A percentile compares a stretch with the other conserved stretches of the same genome.
Evolutionary conservation across 108 stramenopile species (phyloP).

Genomic region (Cyclotella kingstonii): DNA sequence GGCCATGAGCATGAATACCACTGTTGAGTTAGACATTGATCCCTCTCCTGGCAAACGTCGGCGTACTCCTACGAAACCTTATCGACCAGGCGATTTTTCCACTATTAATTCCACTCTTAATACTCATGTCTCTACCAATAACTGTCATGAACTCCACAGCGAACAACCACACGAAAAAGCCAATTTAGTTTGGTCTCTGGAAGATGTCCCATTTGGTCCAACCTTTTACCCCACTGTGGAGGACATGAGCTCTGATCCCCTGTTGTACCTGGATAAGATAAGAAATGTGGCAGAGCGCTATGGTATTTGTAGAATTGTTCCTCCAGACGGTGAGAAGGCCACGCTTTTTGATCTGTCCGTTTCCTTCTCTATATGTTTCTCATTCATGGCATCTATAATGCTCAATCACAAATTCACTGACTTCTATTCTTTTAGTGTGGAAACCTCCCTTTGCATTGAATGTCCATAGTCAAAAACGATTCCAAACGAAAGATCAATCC

Average conservation of each 20-base stretch:
- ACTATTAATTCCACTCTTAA: too few relatives aligned
- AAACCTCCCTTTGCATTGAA: conserved; percentile 58
- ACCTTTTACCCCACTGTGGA: conserved; percentile 82
- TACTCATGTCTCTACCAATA: too few relatives aligned
- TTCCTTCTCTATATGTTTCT: not conserved
- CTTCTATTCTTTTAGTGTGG: conserved; percentile 32
- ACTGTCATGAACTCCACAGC: too few relatives aligned
- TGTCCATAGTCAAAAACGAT: conserved; percentile 55
- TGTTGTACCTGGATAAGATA: conserved; percentile 88
- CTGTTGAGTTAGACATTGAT: too few relatives aligned
- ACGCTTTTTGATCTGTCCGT: conserved; percentile 4
- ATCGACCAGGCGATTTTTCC: too few relatives aligned
- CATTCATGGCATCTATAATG: not conserved
- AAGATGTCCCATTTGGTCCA: conserved; percentile 66
- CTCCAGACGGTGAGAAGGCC: conserved; percentile 86
- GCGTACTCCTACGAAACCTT: too few relatives aligned
- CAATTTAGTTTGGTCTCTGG: not conserved
- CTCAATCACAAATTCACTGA: conserved; percentile 3
- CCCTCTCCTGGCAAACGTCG: too few relatives aligned
- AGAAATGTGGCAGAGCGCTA: conserved; percentile 79
- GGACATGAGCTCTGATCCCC: conserved; percentile 82
- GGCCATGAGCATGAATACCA: too few relatives aligned
- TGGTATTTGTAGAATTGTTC: conserved; percentile 97
- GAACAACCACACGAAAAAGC: too few relatives aligned
- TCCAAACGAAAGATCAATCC: conserved; percentile 82